Evolutionary conservation across 106 monocot genomes (phyloP).

Genomic region (Triglochin maritima): DNA sequence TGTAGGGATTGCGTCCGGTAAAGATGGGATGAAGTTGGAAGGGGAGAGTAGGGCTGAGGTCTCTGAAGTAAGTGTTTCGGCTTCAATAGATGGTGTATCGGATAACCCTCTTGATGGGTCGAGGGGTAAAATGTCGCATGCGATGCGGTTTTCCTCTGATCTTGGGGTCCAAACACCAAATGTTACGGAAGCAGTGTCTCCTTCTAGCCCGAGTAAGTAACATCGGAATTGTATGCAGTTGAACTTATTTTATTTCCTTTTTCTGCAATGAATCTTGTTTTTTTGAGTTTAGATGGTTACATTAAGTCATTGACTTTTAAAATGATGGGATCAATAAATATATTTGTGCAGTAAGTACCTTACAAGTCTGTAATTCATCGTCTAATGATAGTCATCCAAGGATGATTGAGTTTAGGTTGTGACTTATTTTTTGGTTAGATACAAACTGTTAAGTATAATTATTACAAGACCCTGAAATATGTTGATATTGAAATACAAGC

Average conservation of each 20-base stretch:
- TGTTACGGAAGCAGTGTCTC: constrained; percentile 2
- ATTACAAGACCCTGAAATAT: too few relatives aligned
- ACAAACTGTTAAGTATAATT: too few relatives aligned
- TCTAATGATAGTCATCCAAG: too few relatives aligned
- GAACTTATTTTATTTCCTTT: background rate
- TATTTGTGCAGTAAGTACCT: too few relatives aligned
- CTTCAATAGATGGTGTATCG: background rate
- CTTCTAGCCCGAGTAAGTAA: background rate
- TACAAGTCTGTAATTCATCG: too few relatives aligned
- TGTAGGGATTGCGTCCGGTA: too few relatives aligned
- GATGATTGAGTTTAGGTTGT: too few relatives aligned
- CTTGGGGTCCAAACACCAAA: background rate
- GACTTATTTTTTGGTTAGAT: too few relatives aligned
- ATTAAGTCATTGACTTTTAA: background rate
- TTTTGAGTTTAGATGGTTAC: background rate
- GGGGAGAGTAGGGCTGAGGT: too few relatives aligned
- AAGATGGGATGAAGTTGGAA: too few relatives aligned
- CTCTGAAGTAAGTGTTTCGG: background rate
- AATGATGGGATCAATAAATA: too few relatives aligned
- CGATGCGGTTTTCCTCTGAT: constrained; percentile 7
- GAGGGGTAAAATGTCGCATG: background rate
- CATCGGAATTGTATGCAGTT: background rate
- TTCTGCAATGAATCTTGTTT: background rate
- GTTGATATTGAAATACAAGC: too few relatives aligned
- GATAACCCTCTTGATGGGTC: background rate